Evolutionary conservation across 495 filamentous ascomycete species (phyloP).

Genomic region (Peziza echinospora): DNA sequence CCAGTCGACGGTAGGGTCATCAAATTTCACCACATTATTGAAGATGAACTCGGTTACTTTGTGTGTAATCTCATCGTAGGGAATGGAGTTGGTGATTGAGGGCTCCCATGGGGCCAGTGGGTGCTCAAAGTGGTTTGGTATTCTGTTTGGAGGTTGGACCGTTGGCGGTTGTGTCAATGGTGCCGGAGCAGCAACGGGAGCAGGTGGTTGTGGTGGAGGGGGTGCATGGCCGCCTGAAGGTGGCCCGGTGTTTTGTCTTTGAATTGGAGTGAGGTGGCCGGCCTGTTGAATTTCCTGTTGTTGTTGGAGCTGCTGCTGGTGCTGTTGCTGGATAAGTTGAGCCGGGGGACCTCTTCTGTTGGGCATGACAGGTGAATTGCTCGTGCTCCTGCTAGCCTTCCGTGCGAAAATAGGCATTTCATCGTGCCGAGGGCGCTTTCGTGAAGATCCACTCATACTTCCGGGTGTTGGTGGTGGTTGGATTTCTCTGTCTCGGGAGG

Average conservation of each 20-base stretch:
- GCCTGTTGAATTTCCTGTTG: constrained; percentile 1
- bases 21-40: constrained; percentile 37
- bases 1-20: constrained; percentile 28
- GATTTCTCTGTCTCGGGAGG: constrained; percentile 9
- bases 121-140: constrained; percentile 6
- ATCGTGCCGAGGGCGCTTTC: constrained; percentile 18
- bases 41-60: constrained; percentile 55
- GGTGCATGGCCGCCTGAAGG: neutral
- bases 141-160: constrained; percentile 3
- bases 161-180: constrained; percentile 10
- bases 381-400: constrained; percentile 20
- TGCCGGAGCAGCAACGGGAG: constrained; percentile 9
- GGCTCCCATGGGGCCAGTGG: constrained; percentile 50
- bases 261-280: neutral
- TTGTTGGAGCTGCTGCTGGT: constrained; percentile 7
- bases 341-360: constrained; percentile 15
- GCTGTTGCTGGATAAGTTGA: constrained; percentile 6
- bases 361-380: constrained; percentile 19
- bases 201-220: constrained; percentile 11
- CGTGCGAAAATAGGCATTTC: constrained; percentile 23
- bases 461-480: constrained; percentile 16
- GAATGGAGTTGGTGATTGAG: constrained; percentile 42
- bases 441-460: constrained; percentile 11
- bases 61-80: constrained; percentile 44
- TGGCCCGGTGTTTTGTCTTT: neutral